Conservation (phyloP, 495 filamentous ascomycete genomes). For the Daldinia decipiens region DNA sequence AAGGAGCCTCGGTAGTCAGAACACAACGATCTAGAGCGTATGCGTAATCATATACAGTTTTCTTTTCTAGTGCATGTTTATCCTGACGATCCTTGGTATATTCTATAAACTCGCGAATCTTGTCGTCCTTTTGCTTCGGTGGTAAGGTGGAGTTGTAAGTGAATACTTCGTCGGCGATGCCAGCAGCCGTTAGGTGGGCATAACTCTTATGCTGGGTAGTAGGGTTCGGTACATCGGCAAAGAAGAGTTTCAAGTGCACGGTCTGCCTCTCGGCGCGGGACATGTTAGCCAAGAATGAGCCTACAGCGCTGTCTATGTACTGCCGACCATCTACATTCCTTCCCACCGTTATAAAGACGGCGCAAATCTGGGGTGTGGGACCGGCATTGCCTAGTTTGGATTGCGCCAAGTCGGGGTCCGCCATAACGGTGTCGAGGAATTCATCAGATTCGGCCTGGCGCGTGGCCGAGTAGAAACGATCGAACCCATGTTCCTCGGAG, state of each 20-base stretch:
- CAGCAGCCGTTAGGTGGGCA: slow-evolving; percentile 25
- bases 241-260: slow-evolving; percentile 49
- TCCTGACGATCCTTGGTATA: slow-evolving; percentile 43
- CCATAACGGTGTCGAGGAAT: slow-evolving; percentile 44
- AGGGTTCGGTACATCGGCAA: slow-evolving; percentile 48
- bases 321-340: slow-evolving; percentile 47
- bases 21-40: slow-evolving; percentile 56
- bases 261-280: slow-evolving; percentile 48
- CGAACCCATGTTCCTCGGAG: slow-evolving; percentile 50
- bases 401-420: slow-evolving; percentile 22
- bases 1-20: slow-evolving; percentile 52
- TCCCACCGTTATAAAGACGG: slow-evolving; percentile 51
- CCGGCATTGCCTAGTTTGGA: slow-evolving; percentile 41
- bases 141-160: slow-evolving; percentile 43
- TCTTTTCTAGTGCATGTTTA: slow-evolving; percentile 44
- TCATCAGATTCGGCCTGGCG: slow-evolving; percentile 48
- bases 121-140: slow-evolving; percentile 26
- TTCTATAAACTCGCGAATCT: slow-evolving; percentile 39
- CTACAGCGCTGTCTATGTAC: slow-evolving; percentile 51
- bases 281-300: slow-evolving; percentile 52
- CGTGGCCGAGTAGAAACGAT: slow-evolving; percentile 51
- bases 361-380: slow-evolving; percentile 47
- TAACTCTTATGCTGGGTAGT: slow-evolving; percentile 46
- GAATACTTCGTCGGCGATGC: slow-evolving; percentile 44
- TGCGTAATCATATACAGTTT: slow-evolving; percentile 56